Evolutionary conservation across 805 yeast species (phyloP).

Genomic region (Lachancea quebecensis): DNA sequence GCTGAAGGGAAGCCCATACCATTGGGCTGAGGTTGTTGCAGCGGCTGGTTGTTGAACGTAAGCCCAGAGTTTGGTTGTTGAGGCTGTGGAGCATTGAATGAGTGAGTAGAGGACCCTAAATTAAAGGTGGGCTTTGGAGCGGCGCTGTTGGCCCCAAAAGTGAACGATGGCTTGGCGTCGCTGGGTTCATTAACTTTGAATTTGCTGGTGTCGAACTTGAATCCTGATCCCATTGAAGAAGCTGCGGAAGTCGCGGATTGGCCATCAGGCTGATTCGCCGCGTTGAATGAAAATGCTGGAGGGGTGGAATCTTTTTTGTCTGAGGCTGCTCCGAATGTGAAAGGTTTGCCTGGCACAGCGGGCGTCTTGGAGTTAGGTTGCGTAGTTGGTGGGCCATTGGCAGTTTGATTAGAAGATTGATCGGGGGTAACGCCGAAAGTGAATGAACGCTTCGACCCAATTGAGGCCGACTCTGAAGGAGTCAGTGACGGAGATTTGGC

Average conservation of each 20-base stretch:
- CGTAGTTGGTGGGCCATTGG: not conserved
- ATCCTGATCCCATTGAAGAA: not conserved
- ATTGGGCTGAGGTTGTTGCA: not conserved
- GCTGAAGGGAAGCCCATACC: conserved; percentile 4
- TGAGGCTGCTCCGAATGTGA: conserved; percentile 3
- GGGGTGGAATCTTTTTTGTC: not conserved
- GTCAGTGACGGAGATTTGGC: not conserved
- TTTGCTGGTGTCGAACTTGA: conserved; percentile 8
- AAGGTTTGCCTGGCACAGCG: not conserved
- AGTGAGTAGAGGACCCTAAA: conserved; percentile 3
- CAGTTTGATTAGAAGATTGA: not conserved
- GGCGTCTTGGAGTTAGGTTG: not conserved
- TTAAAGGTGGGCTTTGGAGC: conserved; percentile 2
- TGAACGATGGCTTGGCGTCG: conserved; percentile 7
- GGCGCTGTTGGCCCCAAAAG: conserved; percentile 1
- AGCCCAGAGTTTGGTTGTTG: conserved; percentile 10
- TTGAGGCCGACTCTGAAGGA: not conserved
- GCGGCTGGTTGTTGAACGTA: not conserved
- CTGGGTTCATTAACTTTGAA: conserved; percentile 1
- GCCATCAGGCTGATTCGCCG: not conserved
- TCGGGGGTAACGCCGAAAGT: conserved; percentile 3
- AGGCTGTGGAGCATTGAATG: conserved; percentile 10
- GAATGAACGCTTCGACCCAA: conserved; percentile 1
- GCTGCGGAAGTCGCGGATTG: not conserved
- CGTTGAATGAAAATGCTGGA: conserved; percentile 2